phyloP scores from a whole-genome alignment of 2,329 filamentous ascomycete genomes.

The Pestalotiopsis sp. region DNA sequence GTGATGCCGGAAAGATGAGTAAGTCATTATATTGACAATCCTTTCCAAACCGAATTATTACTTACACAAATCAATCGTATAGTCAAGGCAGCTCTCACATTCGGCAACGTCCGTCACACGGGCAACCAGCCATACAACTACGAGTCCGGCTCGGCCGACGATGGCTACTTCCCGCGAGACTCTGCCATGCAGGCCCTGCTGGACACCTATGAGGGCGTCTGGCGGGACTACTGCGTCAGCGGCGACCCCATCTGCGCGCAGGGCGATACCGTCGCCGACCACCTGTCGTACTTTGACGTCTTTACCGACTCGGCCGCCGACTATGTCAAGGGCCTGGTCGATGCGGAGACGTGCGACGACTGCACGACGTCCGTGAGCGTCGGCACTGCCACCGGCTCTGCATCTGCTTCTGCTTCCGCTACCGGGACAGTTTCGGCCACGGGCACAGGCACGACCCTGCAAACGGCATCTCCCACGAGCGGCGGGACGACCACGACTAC shows the following conservation, averaged over 20 bases:
- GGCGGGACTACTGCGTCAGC: constrained; percentile 5
- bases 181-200: neutral
- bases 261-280: neutral
- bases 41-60: neutral
- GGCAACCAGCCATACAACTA: constrained; percentile 36
- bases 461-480: neutral
- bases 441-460: neutral
- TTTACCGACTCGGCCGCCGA: constrained; percentile 1
- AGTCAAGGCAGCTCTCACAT: constrained; percentile 37
- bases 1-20: constrained; percentile 35
- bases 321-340: neutral
- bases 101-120: constrained; percentile 37
- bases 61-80: neutral
- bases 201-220: neutral
- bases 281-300: constrained; percentile 8
- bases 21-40: constrained; percentile 17
- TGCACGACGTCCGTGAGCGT: neutral
- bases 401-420: too few relatives aligned
- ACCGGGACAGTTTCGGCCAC: neutral
- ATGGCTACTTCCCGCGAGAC: constrained; percentile 16
- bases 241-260: constrained; percentile 7
- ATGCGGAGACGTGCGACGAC: constrained; percentile 1
- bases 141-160: constrained; percentile 25
- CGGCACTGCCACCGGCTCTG: neutral
- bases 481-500: neutral